Base-by-base conservation (phyloP, 2,329 filamentous ascomycete species). In the Penicillium sp. region DNA sequence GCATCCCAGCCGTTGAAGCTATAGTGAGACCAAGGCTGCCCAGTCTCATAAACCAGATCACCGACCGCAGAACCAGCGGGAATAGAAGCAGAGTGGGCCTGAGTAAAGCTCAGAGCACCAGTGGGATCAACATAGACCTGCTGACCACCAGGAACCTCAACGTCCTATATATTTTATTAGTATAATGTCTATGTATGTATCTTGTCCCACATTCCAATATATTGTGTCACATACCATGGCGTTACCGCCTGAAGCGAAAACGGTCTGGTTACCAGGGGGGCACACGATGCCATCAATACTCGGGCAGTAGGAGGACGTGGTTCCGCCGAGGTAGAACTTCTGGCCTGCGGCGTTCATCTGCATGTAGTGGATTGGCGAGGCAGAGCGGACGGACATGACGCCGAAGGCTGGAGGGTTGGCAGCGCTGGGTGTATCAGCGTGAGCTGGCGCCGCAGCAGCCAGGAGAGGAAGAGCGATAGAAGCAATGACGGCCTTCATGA, bases 131-230 rank as follows among this genome's bases (percentile, higher is more conserved):
- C 77, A 69, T 84, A 89, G 62, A 87, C 77, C 54, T 78, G 72
- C 64, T 89, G 85, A 25, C 86, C 86, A 26, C 85, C 85, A 5
- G 85, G 85, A 4, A 87, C 85, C 27, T 78, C 67, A 29, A 83
- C 79, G 31, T 75, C 72, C 67, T 82, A 52, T 44, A 20, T n/a
- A 26, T 33, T 23, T 54, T 56, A 54, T 37, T 37, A 37, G 33
- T 37, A 37, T 18, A 9, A 58, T 42, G 31, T 72, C 77, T 12
- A 9, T n/a, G n/a, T 22, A 40, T 46, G n/a, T n/a, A n/a, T 44
- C 23, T 26, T 51, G 37, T 50, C 20, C 26, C 26, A 29, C 27
- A 29, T 42, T 41, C n/a, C 27, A 14, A 35, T 15, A 50, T 42
- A 22, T 12, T 55, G 66, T 11, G 58, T 66, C 20, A 64, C 62